phyloP scores from a whole-genome alignment of 345 rosid species.

The Euclidium syriacum region DNA sequence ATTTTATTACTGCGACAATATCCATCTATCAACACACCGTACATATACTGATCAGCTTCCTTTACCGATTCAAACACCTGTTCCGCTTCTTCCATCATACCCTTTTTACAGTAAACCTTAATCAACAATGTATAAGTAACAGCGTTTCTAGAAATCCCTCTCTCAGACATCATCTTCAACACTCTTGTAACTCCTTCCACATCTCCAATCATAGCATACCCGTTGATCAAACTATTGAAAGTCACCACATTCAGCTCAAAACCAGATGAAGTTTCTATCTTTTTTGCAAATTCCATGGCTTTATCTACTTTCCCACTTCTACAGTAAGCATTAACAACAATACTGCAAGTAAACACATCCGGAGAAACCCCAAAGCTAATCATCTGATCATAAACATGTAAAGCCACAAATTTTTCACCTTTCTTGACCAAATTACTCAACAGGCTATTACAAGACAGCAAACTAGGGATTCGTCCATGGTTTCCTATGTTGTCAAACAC shows the following conservation, averaged over 20 bases:
- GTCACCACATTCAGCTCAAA: constrained; percentile 61
- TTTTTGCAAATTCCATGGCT: constrained; percentile 47
- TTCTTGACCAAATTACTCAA: constrained; percentile 58
- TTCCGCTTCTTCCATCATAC: constrained; percentile 58
- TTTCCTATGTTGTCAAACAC: constrained; percentile 87
- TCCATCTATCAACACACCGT: constrained; percentile 77
- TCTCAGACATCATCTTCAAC: constrained; percentile 44
- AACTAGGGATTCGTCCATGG: constrained; percentile 52
- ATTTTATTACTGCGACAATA: constrained; percentile 59
- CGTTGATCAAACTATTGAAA: constrained; percentile 73
- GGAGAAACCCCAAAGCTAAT: constrained; percentile 55
- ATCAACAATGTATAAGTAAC: constrained; percentile 57
- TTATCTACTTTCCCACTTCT: constrained; percentile 42
- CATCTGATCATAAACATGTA: constrained; percentile 72
- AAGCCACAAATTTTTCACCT: constrained; percentile 45
- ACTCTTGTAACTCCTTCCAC: constrained; percentile 44
- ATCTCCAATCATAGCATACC: constrained; percentile 58
- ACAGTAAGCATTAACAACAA: constrained; percentile 71
- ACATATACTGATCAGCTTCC: constrained; percentile 56
- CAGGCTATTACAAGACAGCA: constrained; percentile 66
- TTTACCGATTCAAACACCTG: constrained; percentile 36
- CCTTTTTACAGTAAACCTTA: constrained; percentile 52
- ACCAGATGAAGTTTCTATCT: constrained; percentile 42
- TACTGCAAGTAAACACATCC: constrained; percentile 65
- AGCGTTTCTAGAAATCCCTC: constrained; percentile 41